Conservation (phyloP, 768 basidiomycete genomes). For the Cubamyces sp. region DNA sequence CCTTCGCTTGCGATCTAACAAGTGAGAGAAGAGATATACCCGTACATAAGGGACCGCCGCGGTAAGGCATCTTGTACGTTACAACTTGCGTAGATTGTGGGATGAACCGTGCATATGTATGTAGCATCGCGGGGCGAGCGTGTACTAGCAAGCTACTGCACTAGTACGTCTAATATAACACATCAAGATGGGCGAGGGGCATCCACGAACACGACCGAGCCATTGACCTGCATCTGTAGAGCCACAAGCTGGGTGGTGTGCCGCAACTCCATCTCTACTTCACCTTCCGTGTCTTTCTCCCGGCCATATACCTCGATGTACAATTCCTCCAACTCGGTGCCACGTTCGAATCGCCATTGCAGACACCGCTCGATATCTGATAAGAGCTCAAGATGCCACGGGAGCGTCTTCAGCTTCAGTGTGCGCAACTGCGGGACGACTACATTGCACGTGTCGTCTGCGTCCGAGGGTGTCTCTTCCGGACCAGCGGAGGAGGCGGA, state of each 20-base stretch:
- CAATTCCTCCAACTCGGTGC: neutral
- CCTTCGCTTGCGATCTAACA: neutral
- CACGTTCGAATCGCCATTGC: neutral
- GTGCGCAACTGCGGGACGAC: neutral
- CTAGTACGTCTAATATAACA: no score
- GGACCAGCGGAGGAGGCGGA: neutral
- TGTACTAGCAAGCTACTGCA: no score
- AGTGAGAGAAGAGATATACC: no score
- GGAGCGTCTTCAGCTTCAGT: neutral
- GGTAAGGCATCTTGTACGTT: no score
- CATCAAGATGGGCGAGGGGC: neutral
- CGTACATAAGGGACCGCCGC: no score
- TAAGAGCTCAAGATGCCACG: neutral
- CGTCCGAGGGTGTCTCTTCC: no score
- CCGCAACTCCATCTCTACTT: neutral
- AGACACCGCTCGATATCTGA: neutral
- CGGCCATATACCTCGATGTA: constrained; percentile 1
- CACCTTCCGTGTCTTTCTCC: neutral
- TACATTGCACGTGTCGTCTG: no score
- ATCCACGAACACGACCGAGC: neutral
- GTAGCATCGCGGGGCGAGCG: no score
- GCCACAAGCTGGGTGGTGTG: neutral
- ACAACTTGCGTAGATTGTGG: no score
- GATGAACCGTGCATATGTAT: no score
- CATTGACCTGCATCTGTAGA: neutral